phyloP scores from a whole-genome alignment of 2,329 filamentous ascomycete species.

The Hymenoscyphus occultus region DNA sequence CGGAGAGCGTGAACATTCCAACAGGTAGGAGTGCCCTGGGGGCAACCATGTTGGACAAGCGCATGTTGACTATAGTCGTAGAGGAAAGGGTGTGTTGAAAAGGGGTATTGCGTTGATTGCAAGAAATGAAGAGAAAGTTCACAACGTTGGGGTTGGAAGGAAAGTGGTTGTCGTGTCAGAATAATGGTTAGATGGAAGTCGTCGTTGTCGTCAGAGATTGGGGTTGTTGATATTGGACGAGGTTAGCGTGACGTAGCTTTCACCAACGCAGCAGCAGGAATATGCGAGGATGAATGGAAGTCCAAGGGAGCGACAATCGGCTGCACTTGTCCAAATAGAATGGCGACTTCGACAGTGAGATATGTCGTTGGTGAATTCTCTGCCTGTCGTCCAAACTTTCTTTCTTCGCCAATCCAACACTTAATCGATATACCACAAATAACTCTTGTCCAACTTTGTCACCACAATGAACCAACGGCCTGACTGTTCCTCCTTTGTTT shows the following conservation, averaged over 20 bases:
- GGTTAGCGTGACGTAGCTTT: neutral
- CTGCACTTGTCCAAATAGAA: neutral
- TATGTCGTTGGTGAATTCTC: neutral
- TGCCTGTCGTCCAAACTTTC: neutral
- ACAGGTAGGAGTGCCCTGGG: constrained; percentile 13
- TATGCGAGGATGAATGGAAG: neutral
- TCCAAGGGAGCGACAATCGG: neutral
- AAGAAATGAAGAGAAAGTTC: constrained; percentile 3
- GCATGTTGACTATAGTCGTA: constrained; percentile 13
- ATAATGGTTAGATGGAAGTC: neutral
- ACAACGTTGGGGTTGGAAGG: constrained; percentile 4
- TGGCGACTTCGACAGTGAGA: neutral
- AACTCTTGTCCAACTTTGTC: neutral
- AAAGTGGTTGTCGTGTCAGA: constrained; percentile 12
- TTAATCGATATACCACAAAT: neutral
- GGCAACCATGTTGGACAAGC: constrained; percentile 12
- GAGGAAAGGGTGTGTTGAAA: neutral
- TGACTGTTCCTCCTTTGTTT: neutral
- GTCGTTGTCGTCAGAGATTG: neutral
- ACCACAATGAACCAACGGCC: neutral
- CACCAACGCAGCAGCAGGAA: neutral
- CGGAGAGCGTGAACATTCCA: constrained; percentile 23
- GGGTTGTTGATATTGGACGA: neutral
- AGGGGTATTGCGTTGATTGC: neutral
- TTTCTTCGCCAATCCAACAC: constrained; percentile 5